Conservation (phyloP, 768 basidiomycete genomes). For the Boletellus sp. region DNA sequence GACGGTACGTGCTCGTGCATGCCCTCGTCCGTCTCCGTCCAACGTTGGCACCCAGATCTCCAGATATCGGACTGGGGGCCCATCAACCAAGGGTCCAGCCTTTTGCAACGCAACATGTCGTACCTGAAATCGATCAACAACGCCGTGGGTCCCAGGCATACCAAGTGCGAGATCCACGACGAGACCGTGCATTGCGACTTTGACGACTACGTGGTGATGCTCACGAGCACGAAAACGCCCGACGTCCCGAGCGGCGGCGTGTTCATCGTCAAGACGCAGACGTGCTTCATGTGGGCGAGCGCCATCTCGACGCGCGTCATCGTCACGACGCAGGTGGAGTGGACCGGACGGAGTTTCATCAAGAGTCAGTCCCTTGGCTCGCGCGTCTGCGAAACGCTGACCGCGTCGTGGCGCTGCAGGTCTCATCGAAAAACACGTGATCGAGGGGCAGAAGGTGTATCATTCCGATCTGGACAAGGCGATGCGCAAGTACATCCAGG, state of each 20-base stretch:
- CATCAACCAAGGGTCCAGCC: constrained; percentile 51
- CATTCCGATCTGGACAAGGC: constrained; percentile 78
- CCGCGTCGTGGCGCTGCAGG: constrained; percentile 51
- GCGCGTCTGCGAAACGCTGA: no score
- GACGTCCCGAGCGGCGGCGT: constrained; percentile 94
- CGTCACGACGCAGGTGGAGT: constrained; percentile 90
- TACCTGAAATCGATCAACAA: constrained; percentile 93
- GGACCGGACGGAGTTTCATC: constrained; percentile 96
- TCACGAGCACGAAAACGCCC: constrained; percentile 90
- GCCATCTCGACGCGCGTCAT: constrained; percentile 70
- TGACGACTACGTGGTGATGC: constrained; percentile 74
- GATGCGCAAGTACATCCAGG: constrained; percentile 86
- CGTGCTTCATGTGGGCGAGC: constrained; percentile 94
- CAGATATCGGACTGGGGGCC: constrained; percentile 97
- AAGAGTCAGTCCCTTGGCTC: constrained; percentile 59
- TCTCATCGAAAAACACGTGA: constrained; percentile 86
- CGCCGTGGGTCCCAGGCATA: constrained; percentile 88
- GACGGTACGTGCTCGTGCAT: constrained; percentile 51
- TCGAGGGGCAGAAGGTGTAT: constrained; percentile 89
- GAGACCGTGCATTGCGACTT: constrained; percentile 78
- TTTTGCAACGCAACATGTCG: constrained; percentile 85
- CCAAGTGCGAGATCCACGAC: constrained; percentile 93
- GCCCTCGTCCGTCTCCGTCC: background rate
- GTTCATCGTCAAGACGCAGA: constrained; percentile 90
- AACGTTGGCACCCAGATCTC: constrained; percentile 55